Base-by-base conservation (phyloP, 148 eudicot genomes). In the Agrostemma githago region DNA sequence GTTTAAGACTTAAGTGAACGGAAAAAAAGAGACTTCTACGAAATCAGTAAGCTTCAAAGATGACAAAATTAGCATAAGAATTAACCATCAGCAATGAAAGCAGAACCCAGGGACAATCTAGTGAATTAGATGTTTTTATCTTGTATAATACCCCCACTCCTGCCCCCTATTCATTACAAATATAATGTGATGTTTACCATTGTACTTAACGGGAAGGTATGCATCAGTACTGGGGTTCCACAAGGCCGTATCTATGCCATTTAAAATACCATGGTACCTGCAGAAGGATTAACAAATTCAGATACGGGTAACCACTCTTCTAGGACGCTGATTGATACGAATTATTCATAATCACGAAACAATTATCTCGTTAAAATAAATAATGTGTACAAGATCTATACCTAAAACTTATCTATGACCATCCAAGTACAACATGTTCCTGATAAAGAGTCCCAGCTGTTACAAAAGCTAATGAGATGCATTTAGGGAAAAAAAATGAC, bases 191-290 rank as follows among this genome's bases (percentile, higher is more conserved):
- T 69, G 62, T 14, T 77, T 89, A 92, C 97, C 97, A 78, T 80
- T 74, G 74, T 81, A 92, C 44, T 82, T 84, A 58, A 89, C 89
- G 44, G 97, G 96, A 83, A 92, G 77, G 77, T 80, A 88, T 20
- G 59, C 68, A 80, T 92, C 95, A 12, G 86, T 85, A 64, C 82
- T 83, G 17, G 97, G 92, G 79, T 92, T 90, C 97, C 97, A 92
- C 79, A 82, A 79, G 6, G 74, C 83, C 73, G 87, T 85, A 81
- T 90, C 97, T 73, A 92, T 84, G 78, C 96, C 97, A 84, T 90
- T 92, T 69, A 92, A 82, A 73, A 92, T 86, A 41, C 97, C 97
- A 71, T 2, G 68, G 74, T 92, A 92, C 86, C 97, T 92, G 80
- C 73, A 87, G 41, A 15, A 74, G 19, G 51, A 76, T 59, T 7